Conservation (phyloP, 2,329 filamentous ascomycete species). For the Acrocalymma vagum region DNA sequence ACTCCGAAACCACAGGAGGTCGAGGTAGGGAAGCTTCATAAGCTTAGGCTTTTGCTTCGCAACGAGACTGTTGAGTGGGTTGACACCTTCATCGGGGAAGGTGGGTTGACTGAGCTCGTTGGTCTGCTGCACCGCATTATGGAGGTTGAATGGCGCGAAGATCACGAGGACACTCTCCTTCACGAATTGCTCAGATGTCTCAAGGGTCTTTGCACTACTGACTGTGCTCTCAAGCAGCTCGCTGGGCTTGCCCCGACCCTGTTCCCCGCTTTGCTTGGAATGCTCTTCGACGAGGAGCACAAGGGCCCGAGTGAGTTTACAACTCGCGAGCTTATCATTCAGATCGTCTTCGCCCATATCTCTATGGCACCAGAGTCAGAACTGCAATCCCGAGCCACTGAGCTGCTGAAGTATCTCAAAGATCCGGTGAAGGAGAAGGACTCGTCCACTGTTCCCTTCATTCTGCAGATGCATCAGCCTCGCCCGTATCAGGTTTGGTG, state of each 20-base stretch:
- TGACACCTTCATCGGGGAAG: conserved; percentile 86
- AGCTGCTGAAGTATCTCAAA: conserved; percentile 80
- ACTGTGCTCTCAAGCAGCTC: conserved; percentile 82
- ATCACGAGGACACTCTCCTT: conserved; percentile 91
- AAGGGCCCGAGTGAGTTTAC: conserved; percentile 98
- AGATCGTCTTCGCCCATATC: conserved; percentile 88
- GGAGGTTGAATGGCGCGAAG: conserved; percentile 96
- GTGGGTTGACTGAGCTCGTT: conserved; percentile 92
- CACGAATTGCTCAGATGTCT: conserved; percentile 93
- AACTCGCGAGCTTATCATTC: conserved; percentile 88
- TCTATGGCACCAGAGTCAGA: conserved; percentile 66
- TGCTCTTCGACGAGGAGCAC: conserved; percentile 97
- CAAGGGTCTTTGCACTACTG: conserved; percentile 93
- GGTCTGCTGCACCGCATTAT: conserved; percentile 88
- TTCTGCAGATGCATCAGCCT: conserved; percentile 85
- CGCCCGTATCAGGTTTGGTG: conserved; percentile 94
- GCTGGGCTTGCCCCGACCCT: conserved; percentile 80
- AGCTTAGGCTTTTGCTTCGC: conserved; percentile 84
- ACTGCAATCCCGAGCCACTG: conserved; percentile 72
- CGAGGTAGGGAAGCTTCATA: conserved; percentile 95
- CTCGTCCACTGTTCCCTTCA: conserved; percentile 81
- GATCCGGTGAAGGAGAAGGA: conserved; percentile 78
- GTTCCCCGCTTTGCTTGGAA: conserved; percentile 84
- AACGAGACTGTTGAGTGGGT: conserved; percentile 98
- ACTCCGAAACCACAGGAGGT: conserved; percentile 82